phyloP scores from a whole-genome alignment of 352 stramenopile genomes.

The Pythium brachiatum region DNA sequence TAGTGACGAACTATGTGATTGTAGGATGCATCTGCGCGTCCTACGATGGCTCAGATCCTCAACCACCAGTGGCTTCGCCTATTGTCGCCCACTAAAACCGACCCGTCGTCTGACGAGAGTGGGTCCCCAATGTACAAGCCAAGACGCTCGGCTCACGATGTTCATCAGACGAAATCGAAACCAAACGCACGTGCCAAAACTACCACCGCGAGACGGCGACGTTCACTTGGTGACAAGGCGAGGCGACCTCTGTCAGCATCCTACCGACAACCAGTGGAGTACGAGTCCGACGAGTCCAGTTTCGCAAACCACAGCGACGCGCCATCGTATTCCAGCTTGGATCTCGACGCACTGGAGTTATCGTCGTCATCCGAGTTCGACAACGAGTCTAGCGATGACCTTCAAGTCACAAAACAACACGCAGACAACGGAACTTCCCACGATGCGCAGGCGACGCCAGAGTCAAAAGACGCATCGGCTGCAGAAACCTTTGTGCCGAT shows the following conservation, averaged over 20 bases:
- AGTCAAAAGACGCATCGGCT: no score
- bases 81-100: conserved; percentile 8
- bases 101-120: neutral
- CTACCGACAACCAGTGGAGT: neutral
- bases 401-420: neutral
- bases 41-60: conserved; percentile 50
- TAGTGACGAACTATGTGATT: neutral
- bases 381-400: neutral
- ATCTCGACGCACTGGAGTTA: neutral
- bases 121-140: neutral
- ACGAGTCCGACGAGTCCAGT: conserved; percentile 13
- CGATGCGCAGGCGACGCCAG: no score
- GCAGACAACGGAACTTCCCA: neutral
- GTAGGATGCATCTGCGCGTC: conserved; percentile 41
- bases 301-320: neutral
- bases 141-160: neutral
- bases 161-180: neutral
- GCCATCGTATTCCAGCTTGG: conserved; percentile 4
- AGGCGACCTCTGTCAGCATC: neutral
- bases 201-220: conserved; percentile 4
- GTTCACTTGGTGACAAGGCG: neutral
- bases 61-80: conserved; percentile 51
- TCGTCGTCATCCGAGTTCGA: neutral
- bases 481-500: no score
- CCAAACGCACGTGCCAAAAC: neutral